Base-by-base conservation (phyloP, 345 rosid genomes). In the Jatropha curcas region DNA sequence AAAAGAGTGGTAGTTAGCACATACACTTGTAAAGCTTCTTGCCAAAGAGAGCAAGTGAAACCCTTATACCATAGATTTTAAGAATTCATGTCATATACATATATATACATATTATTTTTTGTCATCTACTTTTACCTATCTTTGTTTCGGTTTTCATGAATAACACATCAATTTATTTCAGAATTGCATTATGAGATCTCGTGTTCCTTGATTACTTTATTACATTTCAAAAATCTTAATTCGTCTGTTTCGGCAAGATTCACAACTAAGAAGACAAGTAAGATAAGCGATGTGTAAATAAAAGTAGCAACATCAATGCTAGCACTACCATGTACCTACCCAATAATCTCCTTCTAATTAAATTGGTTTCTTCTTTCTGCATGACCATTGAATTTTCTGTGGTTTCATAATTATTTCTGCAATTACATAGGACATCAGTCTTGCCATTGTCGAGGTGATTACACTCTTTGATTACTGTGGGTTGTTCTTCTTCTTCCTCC, bases 21-120 rank as follows among this genome's bases (percentile, higher is more conserved):
- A 78, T 71, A 84, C 76, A 75, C 77, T 58, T 78, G 88, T 82
- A 79, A 79, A 84, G 74, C 71, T 76, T 68, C 77, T 31, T 58
- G 64, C 50, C 33, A 68, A n/a, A 39, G 45, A 70, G 24, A 66
- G 70, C 52, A 70, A 59, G 57, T 55, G 62, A 48, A 71, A 62
- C 51, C 66, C 71, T 57, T 60, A 71, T 45, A 81, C 61, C 24
- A 12, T 41, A 71, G 31, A 41, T 58, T 60, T 68, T 65, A 65
- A 41, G 31, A 33, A 55, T 73, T 41, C 71, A n/a, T 65, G 34
- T 50, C 71, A 22, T 50, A 63, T 35, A 35, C 20, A 35, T 56
- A 22, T 56, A 22, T 50, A 63, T 35, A 35, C 20, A 35, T 56
- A 22, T 56, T 28, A 24, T 35, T 25, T 39, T 57, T 27, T 13